Evolutionary conservation across 148 eudicot species (phyloP).

Genomic region (Arbutus unedo): DNA sequence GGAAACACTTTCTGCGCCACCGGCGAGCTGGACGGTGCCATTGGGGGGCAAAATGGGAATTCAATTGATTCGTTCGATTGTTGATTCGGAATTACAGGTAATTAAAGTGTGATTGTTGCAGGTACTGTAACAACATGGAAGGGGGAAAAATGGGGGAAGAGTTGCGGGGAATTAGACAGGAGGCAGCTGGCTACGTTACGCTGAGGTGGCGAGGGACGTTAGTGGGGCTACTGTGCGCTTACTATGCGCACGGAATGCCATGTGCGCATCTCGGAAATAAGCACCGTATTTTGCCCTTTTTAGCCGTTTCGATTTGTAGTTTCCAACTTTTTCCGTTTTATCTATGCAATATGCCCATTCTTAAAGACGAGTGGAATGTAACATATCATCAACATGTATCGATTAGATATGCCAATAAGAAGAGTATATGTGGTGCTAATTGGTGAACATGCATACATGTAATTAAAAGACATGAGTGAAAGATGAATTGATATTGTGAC

Average conservation of each 20-base stretch:
- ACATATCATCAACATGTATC: too few species aligned
- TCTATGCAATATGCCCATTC: too few species aligned
- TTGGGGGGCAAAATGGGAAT: conserved; percentile 6
- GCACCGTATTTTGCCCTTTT: not conserved
- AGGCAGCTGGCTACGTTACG: conserved; percentile 9
- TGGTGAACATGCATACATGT: too few species aligned
- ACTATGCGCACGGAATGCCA: not conserved
- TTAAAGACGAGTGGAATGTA: too few species aligned
- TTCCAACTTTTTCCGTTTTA: not conserved
- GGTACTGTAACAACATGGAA: not conserved
- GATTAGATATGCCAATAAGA: too few species aligned
- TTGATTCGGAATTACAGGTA: not conserved
- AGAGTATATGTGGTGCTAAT: too few species aligned
- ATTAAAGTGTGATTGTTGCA: not conserved
- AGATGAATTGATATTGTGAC: too few species aligned
- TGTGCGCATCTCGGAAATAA: conserved; percentile 13
- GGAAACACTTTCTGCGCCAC: conserved; percentile 18
- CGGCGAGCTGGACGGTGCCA: conserved; percentile 26
- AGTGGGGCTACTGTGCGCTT: conserved; percentile 4
- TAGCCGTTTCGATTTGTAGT: conserved; percentile 1
- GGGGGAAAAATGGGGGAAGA: not conserved
- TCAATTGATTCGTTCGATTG: not conserved
- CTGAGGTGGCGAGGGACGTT: conserved; percentile 4
- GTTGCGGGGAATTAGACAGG: conserved; percentile 9
- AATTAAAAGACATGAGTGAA: too few species aligned